Evolutionary conservation across 2,329 filamentous ascomycete species (phyloP).

Genomic region (Cercospora sojina): DNA sequence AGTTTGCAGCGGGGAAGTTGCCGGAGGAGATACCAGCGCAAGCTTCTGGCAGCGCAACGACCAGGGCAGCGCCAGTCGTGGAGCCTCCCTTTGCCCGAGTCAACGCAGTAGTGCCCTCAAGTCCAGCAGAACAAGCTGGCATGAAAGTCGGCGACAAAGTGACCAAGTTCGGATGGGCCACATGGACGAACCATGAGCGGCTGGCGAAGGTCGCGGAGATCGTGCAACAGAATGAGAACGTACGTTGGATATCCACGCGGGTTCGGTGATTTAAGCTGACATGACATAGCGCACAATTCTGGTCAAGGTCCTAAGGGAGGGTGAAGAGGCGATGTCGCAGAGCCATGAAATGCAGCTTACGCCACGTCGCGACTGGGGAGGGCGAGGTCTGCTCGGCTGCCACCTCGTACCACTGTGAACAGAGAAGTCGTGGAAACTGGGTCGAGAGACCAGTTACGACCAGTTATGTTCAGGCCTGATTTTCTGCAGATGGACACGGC

Average conservation of each 20-base stretch:
- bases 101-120: constrained; percentile 73
- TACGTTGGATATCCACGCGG: constrained; percentile 51
- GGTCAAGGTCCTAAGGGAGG: constrained; percentile 64
- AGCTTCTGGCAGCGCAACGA: constrained; percentile 16
- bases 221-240: constrained; percentile 85
- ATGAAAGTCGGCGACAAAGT: constrained; percentile 78
- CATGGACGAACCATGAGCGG: constrained; percentile 80
- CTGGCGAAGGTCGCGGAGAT: constrained; percentile 83
- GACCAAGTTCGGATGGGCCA: constrained; percentile 79
- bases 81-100: constrained; percentile 81
- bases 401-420: constrained; percentile 76
- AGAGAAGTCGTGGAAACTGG: background rate
- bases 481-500: background rate
- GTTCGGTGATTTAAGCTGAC: background rate
- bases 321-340: constrained; percentile 61
- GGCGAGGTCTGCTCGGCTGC: constrained; percentile 83
- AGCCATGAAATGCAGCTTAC: constrained; percentile 67
- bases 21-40: constrained; percentile 18
- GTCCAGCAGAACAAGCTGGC: constrained; percentile 81
- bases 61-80: constrained; percentile 36
- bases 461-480: background rate
- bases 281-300: constrained; percentile 63
- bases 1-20: constrained; percentile 63
- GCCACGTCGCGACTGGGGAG: constrained; percentile 82
- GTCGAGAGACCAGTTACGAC: background rate